Conservation (phyloP, 139 green algal species). For the Yamagishiella unicocca region DNA sequence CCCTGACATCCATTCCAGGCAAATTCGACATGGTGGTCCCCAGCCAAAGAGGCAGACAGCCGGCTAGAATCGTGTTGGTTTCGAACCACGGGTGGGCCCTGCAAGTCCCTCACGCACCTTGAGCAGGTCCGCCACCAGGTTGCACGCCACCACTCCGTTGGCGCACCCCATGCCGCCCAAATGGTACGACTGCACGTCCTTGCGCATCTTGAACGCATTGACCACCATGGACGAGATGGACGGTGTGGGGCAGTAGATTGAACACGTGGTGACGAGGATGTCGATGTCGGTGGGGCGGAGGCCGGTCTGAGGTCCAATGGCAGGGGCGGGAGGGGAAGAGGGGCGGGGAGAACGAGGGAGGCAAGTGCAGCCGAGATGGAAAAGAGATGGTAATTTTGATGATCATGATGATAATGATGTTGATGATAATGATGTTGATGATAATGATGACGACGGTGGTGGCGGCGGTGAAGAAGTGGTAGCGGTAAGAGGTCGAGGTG, state of each 20-base stretch:
- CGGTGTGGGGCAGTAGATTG: conserved; percentile 87
- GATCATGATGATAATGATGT: not conserved
- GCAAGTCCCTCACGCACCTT: too few relatives aligned
- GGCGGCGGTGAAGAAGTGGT: too few relatives aligned
- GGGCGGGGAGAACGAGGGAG: not conserved
- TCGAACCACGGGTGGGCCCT: too few relatives aligned
- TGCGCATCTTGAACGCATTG: conserved; percentile 75
- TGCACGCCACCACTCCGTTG: conserved; percentile 79
- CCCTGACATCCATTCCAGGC: too few relatives aligned
- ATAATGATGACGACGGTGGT: too few relatives aligned
- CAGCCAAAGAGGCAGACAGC: too few relatives aligned
- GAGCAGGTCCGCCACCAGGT: conserved; percentile 80
- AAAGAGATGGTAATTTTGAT: not conserved
- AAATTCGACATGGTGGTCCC: too few relatives aligned
- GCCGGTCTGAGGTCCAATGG: conserved; percentile 33
- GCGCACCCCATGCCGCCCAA: conserved; percentile 78
- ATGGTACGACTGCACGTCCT: conserved; percentile 62
- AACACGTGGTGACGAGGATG: conserved; percentile 70
- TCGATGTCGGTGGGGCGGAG: conserved; percentile 64
- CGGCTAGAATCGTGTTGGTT: too few relatives aligned
- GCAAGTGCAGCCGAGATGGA: not conserved
- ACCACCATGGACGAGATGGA: conserved; percentile 84
- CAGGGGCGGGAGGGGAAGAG: not conserved
- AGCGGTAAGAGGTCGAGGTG: too few relatives aligned
- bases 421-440: too few relatives aligned